These are phyloP conservation scores for Helianthus tuberosus DNA, from an alignment of 129 eudicot genomes.

Conservation along the genomic window DNA sequence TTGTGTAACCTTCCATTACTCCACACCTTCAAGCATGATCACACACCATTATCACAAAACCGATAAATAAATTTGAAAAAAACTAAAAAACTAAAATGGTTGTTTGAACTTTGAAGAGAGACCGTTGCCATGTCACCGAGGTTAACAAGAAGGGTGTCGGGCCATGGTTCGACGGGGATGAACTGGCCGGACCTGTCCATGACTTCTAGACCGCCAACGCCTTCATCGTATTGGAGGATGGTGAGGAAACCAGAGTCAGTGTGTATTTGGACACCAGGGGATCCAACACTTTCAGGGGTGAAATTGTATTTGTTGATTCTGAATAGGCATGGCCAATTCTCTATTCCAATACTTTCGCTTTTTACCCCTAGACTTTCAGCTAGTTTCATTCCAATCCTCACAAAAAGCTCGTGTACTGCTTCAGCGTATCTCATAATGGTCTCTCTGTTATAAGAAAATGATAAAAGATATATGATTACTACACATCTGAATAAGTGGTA, in stretches of 20 bases:
- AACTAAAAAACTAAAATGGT: too few relatives aligned
- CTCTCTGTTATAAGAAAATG: conserved; percentile 41
- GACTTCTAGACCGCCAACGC: conserved; percentile 85
- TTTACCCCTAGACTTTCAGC: conserved; percentile 46
- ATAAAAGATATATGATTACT: too few relatives aligned
- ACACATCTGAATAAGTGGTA: too few relatives aligned
- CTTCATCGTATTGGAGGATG: too few relatives aligned
- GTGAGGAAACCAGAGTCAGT: conserved; percentile 69
- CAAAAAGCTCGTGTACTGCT: conserved; percentile 53
- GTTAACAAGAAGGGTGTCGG: conserved; percentile 68
- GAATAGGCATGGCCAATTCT: conserved; percentile 75
- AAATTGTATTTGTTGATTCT: conserved; percentile 80
- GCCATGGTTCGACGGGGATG: conserved; percentile 69
- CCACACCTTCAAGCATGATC: conserved; percentile 43
- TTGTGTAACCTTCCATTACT: conserved; percentile 69
- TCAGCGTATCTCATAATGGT: conserved; percentile 58
- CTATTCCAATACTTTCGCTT: conserved; percentile 31
- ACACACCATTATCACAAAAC: too few relatives aligned
- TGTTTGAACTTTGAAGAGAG: too few relatives aligned
- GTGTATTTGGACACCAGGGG: conserved; percentile 71
- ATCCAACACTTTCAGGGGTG: conserved; percentile 56
- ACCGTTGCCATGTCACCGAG: conserved; percentile 78
- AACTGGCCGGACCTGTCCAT: conserved; percentile 55
- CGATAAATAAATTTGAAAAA: too few relatives aligned
- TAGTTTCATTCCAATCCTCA: conserved; percentile 46